Conservation (phyloP, 1,284 basidiomycete species). For the Laetiporus sulphureus region DNA sequence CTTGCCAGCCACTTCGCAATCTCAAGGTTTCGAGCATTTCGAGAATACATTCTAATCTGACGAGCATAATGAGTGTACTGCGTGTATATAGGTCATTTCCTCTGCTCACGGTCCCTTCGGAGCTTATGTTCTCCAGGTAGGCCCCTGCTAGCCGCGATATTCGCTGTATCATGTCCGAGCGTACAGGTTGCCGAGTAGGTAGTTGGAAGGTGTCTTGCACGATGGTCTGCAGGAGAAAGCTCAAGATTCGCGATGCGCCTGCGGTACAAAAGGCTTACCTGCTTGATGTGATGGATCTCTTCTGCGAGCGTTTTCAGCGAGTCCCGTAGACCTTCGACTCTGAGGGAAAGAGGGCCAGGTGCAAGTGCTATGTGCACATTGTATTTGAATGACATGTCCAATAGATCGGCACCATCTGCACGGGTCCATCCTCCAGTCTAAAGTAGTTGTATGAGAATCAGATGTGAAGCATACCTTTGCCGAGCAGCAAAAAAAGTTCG, state of each 20-base stretch:
- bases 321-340: slow-evolving; percentile 49
- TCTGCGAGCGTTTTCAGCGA: slow-evolving; percentile 38
- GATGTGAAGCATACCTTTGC: slow-evolving; percentile 44
- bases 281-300: slow-evolving; percentile 40
- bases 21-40: slow-evolving; percentile 31
- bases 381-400: slow-evolving; percentile 49
- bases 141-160: slow-evolving; percentile 64
- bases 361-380: slow-evolving; percentile 56
- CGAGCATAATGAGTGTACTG: background rate
- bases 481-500: slow-evolving; percentile 65
- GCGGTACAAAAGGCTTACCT: too few relatives aligned
- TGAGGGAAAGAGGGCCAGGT: slow-evolving; percentile 48
- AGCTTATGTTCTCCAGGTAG: slow-evolving; percentile 45
- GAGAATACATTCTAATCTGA: slow-evolving; percentile 52
- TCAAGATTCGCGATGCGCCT: too few relatives aligned
- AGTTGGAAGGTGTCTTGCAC: slow-evolving; percentile 41
- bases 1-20: slow-evolving; percentile 46
- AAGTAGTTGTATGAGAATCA: too few relatives aligned
- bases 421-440: background rate
- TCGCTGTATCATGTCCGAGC: slow-evolving; percentile 41
- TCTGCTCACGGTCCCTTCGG: slow-evolving; percentile 42
- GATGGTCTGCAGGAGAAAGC: slow-evolving; percentile 37
- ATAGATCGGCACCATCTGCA: slow-evolving; percentile 57
- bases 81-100: too few relatives aligned
- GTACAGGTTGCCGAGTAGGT: slow-evolving; percentile 37